Base-by-base conservation (phyloP, 768 basidiomycete genomes). In the Boletus patriciae region DNA sequence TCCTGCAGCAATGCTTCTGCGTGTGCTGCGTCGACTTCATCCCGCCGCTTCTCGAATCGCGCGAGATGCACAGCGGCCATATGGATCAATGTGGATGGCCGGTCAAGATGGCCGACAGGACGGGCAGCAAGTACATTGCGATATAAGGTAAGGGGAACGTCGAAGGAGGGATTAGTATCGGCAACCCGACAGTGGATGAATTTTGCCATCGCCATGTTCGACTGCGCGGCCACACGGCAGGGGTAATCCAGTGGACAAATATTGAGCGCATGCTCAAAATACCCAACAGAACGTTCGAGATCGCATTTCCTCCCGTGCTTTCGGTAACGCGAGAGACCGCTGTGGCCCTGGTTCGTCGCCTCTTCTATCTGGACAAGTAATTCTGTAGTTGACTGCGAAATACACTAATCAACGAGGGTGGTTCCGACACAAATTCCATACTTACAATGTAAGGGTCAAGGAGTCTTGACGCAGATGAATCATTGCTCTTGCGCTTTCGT, bases 21-120 rank as follows among this genome's bases (percentile, higher is more conserved):
- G 5, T 40, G 23, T 12, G 23, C 9, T 9, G 27, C 42, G 10
- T 54, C 36, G 9, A 27, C 8, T 18, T 37, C 46, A 15, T 50
- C 42, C 15, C 6, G 21, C 6, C 9, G n/a, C 21, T 34, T 38
- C 19, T 46, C 34, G 11, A 48, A 53, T 15, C 40, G 23, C 19
- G 19, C 15, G 6, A 27, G 25, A 38, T 29, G 41, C 8, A 54
- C 47, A 8, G 13, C 2, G 8, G 52, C 52, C 13, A 58, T 37
- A 9, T 58, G 42, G 4, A 58, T 29, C 37, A 58, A 40, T 9
- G 52, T 54, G 7, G 25, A n/a, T 5, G 47, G 42, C 46, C 52
- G 33, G n/a, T 58, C 57, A 8, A 48, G 52, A 21, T 54, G 52
- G 23, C 57, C 47, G 6, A 34, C n/a, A 19, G 52, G 47, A 33